Evolutionary conservation across 1,284 basidiomycete species (phyloP).

Genomic region (Xerocomus minutiporus): DNA sequence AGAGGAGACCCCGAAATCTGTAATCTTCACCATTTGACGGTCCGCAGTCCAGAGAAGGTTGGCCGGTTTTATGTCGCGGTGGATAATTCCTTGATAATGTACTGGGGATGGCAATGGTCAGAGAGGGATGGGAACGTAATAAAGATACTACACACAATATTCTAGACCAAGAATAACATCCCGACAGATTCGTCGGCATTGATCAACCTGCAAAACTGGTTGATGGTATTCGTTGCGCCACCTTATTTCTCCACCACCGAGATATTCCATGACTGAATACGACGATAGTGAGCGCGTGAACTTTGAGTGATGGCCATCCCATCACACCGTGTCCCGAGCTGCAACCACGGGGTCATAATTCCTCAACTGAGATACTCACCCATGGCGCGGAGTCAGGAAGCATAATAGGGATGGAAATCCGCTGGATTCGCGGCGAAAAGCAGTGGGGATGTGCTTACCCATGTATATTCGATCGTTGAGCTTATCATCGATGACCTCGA

Average conservation of each 20-base stretch:
- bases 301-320: slow-evolving; percentile 16
- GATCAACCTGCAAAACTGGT: slow-evolving; percentile 78
- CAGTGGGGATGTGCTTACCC: slow-evolving; percentile 50
- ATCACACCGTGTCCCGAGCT: slow-evolving; percentile 31
- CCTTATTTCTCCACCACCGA: slow-evolving; percentile 89
- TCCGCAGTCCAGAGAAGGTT: slow-evolving; percentile 90
- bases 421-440: slow-evolving; percentile 13
- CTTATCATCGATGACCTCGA: slow-evolving; percentile 95
- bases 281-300: slow-evolving; percentile 17
- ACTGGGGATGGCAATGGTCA: slow-evolving; percentile 45
- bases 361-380: slow-evolving; percentile 21
- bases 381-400: slow-evolving; percentile 19
- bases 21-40: slow-evolving; percentile 88
- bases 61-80: slow-evolving; percentile 98
- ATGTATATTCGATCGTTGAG: slow-evolving; percentile 90
- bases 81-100: slow-evolving; percentile 96
- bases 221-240: slow-evolving; percentile 68
- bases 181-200: slow-evolving; percentile 83
- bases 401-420: slow-evolving; percentile 18
- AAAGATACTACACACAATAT: slow-evolving; percentile 62
- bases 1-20: slow-evolving; percentile 96
- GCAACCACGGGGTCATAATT: slow-evolving; percentile 33
- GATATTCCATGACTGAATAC: slow-evolving; percentile 85
- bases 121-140: slow-evolving; percentile 4
- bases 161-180: slow-evolving; percentile 93